Evolutionary conservation across 2,329 filamentous ascomycete species (phyloP), one percentile per base, ranked within the genome.

Genomic region (Botryotinia globosa): DNA sequence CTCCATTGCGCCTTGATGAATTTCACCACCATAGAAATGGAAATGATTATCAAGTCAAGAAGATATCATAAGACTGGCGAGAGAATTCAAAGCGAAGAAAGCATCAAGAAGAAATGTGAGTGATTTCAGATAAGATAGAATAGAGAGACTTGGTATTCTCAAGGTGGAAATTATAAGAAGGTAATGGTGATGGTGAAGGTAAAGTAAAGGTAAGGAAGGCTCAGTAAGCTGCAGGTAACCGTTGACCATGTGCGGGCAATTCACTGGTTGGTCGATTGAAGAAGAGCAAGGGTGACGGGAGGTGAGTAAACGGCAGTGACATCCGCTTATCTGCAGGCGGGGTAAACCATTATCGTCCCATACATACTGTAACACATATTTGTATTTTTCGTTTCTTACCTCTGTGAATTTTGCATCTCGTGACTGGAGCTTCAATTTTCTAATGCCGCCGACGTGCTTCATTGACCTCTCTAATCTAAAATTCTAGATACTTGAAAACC

Each of bases 1-100:
- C 72, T 87, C 85, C 85, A 87, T 86, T 0, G 32, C 37, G n/a
- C 18, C 25, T 71, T 51, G 29, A 29, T 63, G 42, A 44, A 34
- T 20, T 3, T 54, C 25, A 42, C 29, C 10, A 20, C 25, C 6
- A 37, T 25, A 10, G n/a, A 42, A n/a, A 66, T 71, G 45, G n/a
- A 29, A 42, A 39, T 22, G 1, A 34, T 44, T 39, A 3, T 25
- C 39, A 9, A 68, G 20, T 37, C n/a, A 44, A n/a, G 25, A 25
- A 3, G 16, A 14, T 37, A 42, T 56, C 25, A 58, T 25, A 9
- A 25, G 37, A 9, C 25, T 14, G 32, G 18, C 20, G 16, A 29
- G 37, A 44, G 3, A 7, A 42, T 25, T 37, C 14, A n/a, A 25
- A 54, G n/a, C n/a, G 34, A 34, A 29, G n/a, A 54, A 20, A 29